phyloP scores from a whole-genome alignment of 2,329 filamentous ascomycete genomes.

The Colletotrichum somersetense region DNA sequence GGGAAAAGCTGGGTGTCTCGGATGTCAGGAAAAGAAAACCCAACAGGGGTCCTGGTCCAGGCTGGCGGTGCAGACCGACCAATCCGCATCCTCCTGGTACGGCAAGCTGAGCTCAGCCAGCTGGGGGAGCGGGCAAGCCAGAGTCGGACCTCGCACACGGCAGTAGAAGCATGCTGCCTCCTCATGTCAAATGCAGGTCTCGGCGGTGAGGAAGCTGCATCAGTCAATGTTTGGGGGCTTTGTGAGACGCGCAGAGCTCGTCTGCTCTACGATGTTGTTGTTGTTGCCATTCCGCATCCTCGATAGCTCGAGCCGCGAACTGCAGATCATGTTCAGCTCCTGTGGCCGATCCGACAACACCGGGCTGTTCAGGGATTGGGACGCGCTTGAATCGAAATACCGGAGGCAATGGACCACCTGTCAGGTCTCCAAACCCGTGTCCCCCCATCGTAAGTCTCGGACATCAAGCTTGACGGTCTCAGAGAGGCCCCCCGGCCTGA shows the following conservation, averaged over 20 bases:
- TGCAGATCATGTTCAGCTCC: conserved; percentile 3
- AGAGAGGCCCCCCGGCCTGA: background rate
- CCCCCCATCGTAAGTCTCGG: background rate
- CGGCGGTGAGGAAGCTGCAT: background rate
- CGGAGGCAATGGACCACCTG: background rate
- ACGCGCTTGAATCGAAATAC: conserved; percentile 16
- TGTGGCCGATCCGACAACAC: background rate
- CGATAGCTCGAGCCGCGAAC: background rate
- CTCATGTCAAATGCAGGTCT: background rate
- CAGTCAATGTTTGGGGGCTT: background rate
- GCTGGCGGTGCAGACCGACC: background rate
- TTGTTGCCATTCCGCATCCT: background rate
- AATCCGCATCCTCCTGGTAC: background rate
- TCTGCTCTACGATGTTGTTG: background rate
- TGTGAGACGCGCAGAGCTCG: background rate
- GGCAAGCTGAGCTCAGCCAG: conserved; percentile 11
- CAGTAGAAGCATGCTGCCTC: background rate
- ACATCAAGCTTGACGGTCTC: background rate
- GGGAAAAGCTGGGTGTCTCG: conserved; percentile 2
- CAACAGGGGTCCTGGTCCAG: background rate
- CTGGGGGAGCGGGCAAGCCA: background rate
- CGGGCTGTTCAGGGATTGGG: conserved; percentile 3
- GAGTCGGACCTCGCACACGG: too few relatives aligned
- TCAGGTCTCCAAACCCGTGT: background rate
- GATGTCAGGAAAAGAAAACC: background rate